Base-by-base conservation (phyloP, 2,329 filamentous ascomycete species). In the Xylaria multiplex region DNA sequence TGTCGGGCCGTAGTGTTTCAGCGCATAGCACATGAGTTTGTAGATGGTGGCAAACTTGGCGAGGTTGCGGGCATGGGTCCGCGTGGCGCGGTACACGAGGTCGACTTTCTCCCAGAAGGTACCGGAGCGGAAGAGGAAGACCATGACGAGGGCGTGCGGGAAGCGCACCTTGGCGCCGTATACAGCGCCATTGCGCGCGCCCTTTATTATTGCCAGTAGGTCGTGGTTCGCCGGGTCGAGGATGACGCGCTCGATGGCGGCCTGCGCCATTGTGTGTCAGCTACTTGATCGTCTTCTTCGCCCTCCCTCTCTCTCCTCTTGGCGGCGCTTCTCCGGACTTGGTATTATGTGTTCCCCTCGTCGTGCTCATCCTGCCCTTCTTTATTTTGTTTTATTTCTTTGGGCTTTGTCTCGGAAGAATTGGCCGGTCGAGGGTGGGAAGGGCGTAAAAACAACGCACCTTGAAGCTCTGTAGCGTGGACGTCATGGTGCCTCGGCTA, bases 121-220 rank as follows among this genome's bases (percentile, higher is more conserved):
- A 82, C 95, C 96, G 9, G 91, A 93, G 72, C 96, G 92, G 84
- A 99, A 99, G 72, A 99, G 88, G 73, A 98, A 91, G 72, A 97
- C 93, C 95, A 99, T 99, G 58, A 99, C 96, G 72, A 99, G 86
- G 67, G 96, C 96, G 82, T 99, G 96, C 70, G 96, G 96, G 82
- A 99, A 98, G 70, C 96, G 94, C 80, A 99, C 93, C 87, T 98
- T 98, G 74, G 92, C 89, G 67, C 96, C 96, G 81, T 99, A 99
- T 69, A 99, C 93, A 71, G 94, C 90, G 79, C 96, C 96, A 88
- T 98, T 99, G 81, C 96, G 93, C 72, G 96, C 91, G 75, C 90
- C 93, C 86, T 99, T 99, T 79, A 97, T 79, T 72, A 99, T 85
- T 64, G 92, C 88, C 68, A 99, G 87, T 62, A 93, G 79, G 74